Conservation (phyloP, 768 basidiomycete genomes). For the Tubosaeta brunneosetosa region DNA sequence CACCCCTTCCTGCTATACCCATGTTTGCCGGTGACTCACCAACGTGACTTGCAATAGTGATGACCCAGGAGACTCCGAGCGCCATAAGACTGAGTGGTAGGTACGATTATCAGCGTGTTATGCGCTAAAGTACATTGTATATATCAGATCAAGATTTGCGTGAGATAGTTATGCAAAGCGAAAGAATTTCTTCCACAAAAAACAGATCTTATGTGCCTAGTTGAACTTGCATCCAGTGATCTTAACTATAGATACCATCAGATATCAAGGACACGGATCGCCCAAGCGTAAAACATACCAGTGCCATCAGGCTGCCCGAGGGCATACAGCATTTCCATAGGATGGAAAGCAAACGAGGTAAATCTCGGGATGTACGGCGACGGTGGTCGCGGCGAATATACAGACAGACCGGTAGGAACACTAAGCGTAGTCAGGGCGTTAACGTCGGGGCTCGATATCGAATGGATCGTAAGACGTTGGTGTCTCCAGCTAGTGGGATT, state of each 20-base stretch:
- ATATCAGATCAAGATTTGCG: constrained; percentile 11
- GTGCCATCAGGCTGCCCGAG: constrained; percentile 68
- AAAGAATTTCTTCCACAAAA: not conserved
- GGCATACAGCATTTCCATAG: constrained; percentile 80
- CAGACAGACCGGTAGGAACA: constrained; percentile 51
- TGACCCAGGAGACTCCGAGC: not conserved
- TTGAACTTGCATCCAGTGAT: constrained; percentile 55
- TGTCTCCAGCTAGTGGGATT: constrained; percentile 58
- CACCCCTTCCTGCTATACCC: constrained; percentile 18
- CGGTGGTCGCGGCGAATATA: constrained; percentile 52
- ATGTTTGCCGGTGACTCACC: not conserved
- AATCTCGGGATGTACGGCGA: constrained; percentile 58
- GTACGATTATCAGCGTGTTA: not conserved
- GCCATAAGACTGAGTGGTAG: not conserved
- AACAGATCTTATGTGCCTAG: constrained; percentile 3
- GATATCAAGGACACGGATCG: not conserved
- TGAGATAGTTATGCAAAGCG: constrained; percentile 11
- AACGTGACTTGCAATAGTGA: not conserved
- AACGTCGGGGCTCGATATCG: constrained; percentile 39
- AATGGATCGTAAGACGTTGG: constrained; percentile 59
- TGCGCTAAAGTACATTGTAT: constrained; percentile 18
- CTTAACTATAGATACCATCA: constrained; percentile 37
- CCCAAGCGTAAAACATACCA: constrained; percentile 31
- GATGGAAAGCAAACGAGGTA: constrained; percentile 75
- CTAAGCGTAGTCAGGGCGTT: constrained; percentile 39